Conservation (phyloP, 352 stramenopile species). For the Pythium phragmiticola region DNA sequence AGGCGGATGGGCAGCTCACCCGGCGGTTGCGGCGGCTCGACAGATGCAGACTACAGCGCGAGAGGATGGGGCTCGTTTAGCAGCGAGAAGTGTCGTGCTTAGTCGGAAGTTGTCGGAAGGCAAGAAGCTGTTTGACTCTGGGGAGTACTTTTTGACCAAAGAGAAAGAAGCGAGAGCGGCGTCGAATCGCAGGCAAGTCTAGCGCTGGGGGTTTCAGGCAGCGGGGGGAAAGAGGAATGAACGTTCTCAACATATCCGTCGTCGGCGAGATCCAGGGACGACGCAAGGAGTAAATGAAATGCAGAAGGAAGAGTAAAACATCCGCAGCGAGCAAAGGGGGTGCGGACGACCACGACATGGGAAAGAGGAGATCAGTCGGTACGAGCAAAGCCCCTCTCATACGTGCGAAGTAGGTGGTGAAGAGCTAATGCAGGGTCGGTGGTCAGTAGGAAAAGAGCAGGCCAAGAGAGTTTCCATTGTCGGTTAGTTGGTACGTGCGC, state of each 20-base stretch:
- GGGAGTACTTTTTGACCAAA: constrained; percentile 63
- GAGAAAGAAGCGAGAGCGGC: constrained; percentile 25
- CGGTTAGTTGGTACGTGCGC: constrained; percentile 1
- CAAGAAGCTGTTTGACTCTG: constrained; percentile 75
- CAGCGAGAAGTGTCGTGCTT: constrained; percentile 59
- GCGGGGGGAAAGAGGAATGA: background rate
- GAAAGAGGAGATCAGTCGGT: background rate
- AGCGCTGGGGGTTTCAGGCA: background rate
- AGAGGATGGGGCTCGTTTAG: constrained; percentile 26
- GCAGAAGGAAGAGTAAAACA: too few species aligned
- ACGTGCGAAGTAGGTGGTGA: constrained; percentile 1
- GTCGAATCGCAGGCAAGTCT: constrained; percentile 16
- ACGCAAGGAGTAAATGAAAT: too few species aligned
- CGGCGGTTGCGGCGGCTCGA: background rate
- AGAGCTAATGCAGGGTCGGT: background rate
- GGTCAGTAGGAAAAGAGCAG: background rate
- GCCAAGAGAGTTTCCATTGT: background rate
- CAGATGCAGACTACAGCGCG: background rate
- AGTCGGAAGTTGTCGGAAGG: constrained; percentile 63
- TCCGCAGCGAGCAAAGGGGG: too few species aligned
- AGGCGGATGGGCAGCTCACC: constrained; percentile 5
- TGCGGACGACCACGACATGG: too few species aligned
- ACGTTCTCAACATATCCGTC: background rate
- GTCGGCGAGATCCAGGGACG: too few species aligned
- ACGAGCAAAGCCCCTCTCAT: background rate